Conservation (phyloP, 805 yeast species). For the Lachancea dasiensis region DNA sequence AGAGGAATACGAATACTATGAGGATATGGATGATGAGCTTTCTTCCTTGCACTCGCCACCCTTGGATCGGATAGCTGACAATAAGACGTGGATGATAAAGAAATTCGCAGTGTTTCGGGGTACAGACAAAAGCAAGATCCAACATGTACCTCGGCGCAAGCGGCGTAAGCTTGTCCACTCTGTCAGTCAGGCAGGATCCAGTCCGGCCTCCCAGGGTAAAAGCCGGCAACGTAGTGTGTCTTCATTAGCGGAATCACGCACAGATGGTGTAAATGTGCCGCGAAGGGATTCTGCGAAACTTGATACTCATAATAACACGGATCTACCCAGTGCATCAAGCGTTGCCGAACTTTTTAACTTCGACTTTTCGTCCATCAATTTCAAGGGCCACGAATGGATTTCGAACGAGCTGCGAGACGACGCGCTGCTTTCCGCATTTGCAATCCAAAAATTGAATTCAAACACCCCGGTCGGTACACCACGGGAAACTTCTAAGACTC, state of each 20-base stretch:
- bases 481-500: neutral
- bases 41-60: slow-evolving; percentile 41
- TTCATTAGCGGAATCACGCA: too few species aligned
- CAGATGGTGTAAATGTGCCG: neutral
- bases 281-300: neutral
- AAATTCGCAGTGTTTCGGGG: slow-evolving; percentile 82
- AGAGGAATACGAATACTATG: slow-evolving; percentile 61
- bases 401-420: slow-evolving; percentile 67
- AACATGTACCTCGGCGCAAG: slow-evolving; percentile 17
- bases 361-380: slow-evolving; percentile 12
- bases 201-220: too few species aligned
- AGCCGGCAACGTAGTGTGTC: too few species aligned
- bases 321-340: neutral
- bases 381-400: slow-evolving; percentile 55
- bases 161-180: slow-evolving; percentile 4
- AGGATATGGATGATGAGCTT: slow-evolving; percentile 73
- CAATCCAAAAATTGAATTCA: slow-evolving; percentile 34
- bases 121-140: slow-evolving; percentile 19
- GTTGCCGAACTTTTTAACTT: slow-evolving; percentile 9
- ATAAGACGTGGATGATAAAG: slow-evolving; percentile 53
- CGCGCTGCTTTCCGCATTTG: slow-evolving; percentile 68
- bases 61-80: slow-evolving; percentile 35
- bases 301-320: neutral
- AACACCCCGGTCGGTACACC: slow-evolving; percentile 15
- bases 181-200: neutral